Conservation (phyloP, 345 rosid genomes). For the Cardamine occulta region DNA sequence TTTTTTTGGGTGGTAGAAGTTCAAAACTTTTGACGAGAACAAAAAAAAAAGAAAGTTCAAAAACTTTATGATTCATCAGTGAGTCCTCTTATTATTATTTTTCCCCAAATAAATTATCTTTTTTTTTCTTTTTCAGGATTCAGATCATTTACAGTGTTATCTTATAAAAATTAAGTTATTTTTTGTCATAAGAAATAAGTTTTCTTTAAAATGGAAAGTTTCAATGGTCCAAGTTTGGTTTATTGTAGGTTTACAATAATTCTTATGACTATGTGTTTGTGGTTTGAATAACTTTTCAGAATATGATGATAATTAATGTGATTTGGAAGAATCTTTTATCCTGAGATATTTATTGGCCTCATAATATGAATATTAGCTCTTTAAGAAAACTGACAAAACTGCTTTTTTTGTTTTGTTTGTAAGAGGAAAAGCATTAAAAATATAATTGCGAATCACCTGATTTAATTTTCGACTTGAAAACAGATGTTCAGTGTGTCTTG, state of each 20-base stretch:
- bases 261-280: constrained; percentile 12
- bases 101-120: background rate
- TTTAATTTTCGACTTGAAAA: constrained; percentile 55
- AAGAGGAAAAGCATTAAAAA: constrained; percentile 60
- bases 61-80: constrained; percentile 52
- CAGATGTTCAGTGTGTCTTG: constrained; percentile 87
- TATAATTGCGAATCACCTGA: constrained; percentile 54
- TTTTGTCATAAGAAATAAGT: too few species aligned
- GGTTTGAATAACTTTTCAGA: constrained; percentile 10
- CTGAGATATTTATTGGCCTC: constrained; percentile 14
- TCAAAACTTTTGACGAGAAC: too few species aligned
- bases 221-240: constrained; percentile 5
- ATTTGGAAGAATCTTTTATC: constrained; percentile 11
- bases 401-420: constrained; percentile 38
- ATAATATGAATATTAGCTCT: constrained; percentile 4
- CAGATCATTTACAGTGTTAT: constrained; percentile 4
- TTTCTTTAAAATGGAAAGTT: background rate
- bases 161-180: background rate
- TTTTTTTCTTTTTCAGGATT: too few species aligned
- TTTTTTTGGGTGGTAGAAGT: background rate
- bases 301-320: background rate
- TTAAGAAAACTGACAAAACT: constrained; percentile 5
- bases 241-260: background rate
- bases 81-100: constrained; percentile 34
- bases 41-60: background rate